Conservation (phyloP, 202 grass and related monocot species). For the Carex arenaria region DNA sequence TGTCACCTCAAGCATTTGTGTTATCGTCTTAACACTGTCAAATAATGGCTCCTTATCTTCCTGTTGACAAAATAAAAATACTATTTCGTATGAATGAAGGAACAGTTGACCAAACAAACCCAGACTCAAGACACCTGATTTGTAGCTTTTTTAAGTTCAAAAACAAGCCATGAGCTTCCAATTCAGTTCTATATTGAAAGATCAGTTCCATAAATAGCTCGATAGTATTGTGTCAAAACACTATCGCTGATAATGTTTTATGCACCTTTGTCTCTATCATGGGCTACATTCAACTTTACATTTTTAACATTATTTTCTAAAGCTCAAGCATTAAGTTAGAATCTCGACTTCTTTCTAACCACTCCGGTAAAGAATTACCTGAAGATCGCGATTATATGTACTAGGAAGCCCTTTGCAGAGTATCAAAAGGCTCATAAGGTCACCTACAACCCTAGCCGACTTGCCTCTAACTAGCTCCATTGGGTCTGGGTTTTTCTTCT, state of each 20-base stretch:
- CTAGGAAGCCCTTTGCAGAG: constrained; percentile 95
- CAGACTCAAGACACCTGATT: background rate
- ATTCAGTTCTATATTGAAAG: background rate
- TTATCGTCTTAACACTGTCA: constrained; percentile 80
- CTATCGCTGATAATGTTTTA: background rate
- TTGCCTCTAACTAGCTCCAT: constrained; percentile 99
- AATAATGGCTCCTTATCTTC: constrained; percentile 98
- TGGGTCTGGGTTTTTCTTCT: constrained; percentile 98
- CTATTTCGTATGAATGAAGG: background rate
- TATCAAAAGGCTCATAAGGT: constrained; percentile 73
- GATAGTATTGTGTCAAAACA: background rate
- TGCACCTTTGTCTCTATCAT: background rate
- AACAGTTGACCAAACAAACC: background rate
- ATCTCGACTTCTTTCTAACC: background rate
- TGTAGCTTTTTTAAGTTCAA: background rate
- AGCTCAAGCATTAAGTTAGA: background rate
- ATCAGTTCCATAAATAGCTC: background rate
- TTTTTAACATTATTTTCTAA: background rate
- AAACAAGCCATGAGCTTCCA: background rate
- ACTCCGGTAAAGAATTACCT: constrained; percentile 32
- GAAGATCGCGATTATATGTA: constrained; percentile 91
- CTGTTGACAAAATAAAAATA: constrained; percentile 38
- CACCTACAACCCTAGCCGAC: constrained; percentile 88
- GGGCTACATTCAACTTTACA: background rate
- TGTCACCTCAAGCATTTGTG: constrained; percentile 93